Evolutionary conservation across 1,284 basidiomycete genomes (phyloP).

Genomic region (Megacollybia platyphylla): DNA sequence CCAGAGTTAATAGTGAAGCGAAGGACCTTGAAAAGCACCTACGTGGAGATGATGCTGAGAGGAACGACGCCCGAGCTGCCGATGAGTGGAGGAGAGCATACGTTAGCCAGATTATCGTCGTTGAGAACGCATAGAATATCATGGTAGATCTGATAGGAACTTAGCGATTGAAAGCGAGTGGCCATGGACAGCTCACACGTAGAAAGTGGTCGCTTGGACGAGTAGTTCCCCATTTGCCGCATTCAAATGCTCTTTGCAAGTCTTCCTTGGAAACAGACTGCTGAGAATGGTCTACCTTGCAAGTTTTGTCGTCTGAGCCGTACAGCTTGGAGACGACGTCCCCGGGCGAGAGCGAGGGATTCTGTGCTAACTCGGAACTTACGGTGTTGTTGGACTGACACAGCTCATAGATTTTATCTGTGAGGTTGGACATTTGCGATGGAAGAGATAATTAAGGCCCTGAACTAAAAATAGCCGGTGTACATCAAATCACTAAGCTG

Average conservation of each 20-base stretch:
- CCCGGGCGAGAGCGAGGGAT: constrained; percentile 7
- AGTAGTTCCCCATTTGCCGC: constrained; percentile 26
- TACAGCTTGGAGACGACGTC: constrained; percentile 10
- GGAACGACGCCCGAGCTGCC: constrained; percentile 46
- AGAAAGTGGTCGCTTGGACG: constrained; percentile 35
- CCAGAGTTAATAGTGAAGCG: background rate
- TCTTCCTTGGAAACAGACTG: constrained; percentile 12
- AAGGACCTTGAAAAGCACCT: constrained; percentile 5
- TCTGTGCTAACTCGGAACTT: constrained; percentile 8
- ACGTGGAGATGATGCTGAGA: constrained; percentile 32
- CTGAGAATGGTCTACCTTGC: constrained; percentile 5
- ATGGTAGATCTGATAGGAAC: constrained; percentile 33
- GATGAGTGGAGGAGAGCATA: constrained; percentile 43
- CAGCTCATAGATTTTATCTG: constrained; percentile 5
- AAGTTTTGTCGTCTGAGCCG: constrained; percentile 4
- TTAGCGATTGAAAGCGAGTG: background rate
- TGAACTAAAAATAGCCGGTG: background rate
- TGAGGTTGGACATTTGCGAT: background rate
- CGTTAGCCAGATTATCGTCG: constrained; percentile 34
- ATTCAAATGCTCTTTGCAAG: constrained; percentile 22
- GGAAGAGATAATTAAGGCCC: background rate
- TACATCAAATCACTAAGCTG: no score
- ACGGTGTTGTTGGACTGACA: constrained; percentile 9
- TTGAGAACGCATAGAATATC: constrained; percentile 40
- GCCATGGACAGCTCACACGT: constrained; percentile 16